A percentile compares a stretch with the other conserved stretches of the same genome.
phyloP scores from a whole-genome alignment of 805 yeast species.

The Ogataea zsoltii region DNA sequence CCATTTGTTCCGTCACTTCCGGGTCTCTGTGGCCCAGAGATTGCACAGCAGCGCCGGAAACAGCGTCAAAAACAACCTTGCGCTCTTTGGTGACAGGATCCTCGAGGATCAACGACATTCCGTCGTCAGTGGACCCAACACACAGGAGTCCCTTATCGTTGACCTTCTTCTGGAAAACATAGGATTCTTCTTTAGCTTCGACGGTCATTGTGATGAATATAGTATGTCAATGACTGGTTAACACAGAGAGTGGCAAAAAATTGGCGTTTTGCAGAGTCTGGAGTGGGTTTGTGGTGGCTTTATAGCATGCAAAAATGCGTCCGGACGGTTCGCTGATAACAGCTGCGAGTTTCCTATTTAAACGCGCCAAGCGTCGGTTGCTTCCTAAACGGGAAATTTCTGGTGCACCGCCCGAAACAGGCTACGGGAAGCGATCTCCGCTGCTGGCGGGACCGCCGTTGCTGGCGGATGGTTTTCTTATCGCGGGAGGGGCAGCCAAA shows the following conservation, averaged over 20 bases:
- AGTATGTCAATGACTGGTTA: not conserved
- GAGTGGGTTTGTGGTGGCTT: too few species aligned
- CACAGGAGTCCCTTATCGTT: conserved; percentile 40
- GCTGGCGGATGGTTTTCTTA: not conserved
- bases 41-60: conserved; percentile 52
- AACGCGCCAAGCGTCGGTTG: not conserved
- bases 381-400: not conserved
- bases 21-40: conserved; percentile 45
- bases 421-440: not conserved
- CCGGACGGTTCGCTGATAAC: too few species aligned
- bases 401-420: not conserved
- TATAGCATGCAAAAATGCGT: too few species aligned
- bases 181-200: conserved; percentile 30
- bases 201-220: conserved; percentile 32
- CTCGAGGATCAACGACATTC: conserved; percentile 41
- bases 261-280: too few species aligned
- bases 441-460: not conserved
- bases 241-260: not conserved
- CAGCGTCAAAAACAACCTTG: conserved; percentile 39
- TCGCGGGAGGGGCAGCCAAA: not conserved
- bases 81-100: conserved; percentile 41
- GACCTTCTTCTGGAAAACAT: conserved; percentile 46
- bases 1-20: conserved; percentile 40
- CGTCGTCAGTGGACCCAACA: conserved; percentile 45
- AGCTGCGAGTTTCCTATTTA: too few species aligned